Evolutionary conservation across 1,284 basidiomycete species (phyloP), one percentile per base, ranked within the genome.

Genomic region (Cryptococcus amylolentus): DNA sequence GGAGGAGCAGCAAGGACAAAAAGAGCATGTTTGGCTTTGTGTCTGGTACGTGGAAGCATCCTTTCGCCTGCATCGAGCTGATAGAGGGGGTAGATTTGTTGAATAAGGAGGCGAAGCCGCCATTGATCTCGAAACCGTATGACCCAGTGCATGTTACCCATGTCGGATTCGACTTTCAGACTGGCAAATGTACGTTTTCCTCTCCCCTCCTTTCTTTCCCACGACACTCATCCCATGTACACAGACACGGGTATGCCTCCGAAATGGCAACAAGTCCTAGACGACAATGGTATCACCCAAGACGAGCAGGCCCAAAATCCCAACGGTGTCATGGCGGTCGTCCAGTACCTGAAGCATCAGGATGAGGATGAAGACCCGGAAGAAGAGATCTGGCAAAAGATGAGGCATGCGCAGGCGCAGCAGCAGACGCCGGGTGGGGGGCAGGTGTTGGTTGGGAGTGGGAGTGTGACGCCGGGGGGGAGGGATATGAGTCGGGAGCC

Each of bases 71-170:
- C 10, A 46, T 20, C 14, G 20, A 4, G 35, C 44, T 54, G 52
- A 47, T 16, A n/a, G 35, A 55, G n/a, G 18, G 14, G 28, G 14
- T 61, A 81, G 89, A 91, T 65, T 85, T 94, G 64, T 85, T 94
- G 71, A 86, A 84, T 61, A 82, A 83, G 48, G 83, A 84, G 56
- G 65, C 58, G 45, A 70, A 70, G 53, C 84, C 89, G 43, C 87
- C 88, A 18, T 92, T 96, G 78, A 98, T 99, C 80, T 94, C 90
- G 65, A 96, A 92, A 3, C 95, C 83, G 0, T 98, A 97, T 76
- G 96, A 98, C 77, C 96, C 96, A n/a, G 94, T 98, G 41, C 96
- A 98, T 80, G 86, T 99, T 65, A 98, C 95, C 0, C 96, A 99
- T 73, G 96, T 98, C 72, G 96, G 95, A 60, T 98, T 98, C 84